These are phyloP conservation scores for Cercospora zeae-maydis DNA, from an alignment of 2,329 filamentous ascomycete genomes.

Conservation along the genomic window DNA sequence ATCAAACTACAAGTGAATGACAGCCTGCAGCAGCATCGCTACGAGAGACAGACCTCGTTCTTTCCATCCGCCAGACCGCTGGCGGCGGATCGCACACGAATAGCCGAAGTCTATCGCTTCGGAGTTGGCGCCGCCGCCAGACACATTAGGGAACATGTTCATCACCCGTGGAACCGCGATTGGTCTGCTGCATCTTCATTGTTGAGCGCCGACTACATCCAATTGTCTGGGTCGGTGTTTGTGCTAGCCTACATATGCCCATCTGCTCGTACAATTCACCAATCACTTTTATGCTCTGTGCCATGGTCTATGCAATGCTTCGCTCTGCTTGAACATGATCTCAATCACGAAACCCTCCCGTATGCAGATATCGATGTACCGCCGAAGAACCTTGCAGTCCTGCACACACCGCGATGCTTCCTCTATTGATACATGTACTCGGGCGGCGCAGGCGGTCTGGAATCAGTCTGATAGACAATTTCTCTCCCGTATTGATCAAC, in stretches of 20 bases:
- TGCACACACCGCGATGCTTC: not conserved
- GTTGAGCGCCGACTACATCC: not conserved
- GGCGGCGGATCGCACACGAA: slow-evolving; percentile 2
- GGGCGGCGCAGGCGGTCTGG: slow-evolving; percentile 23
- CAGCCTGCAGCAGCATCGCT: not conserved
- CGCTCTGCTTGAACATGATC: not conserved
- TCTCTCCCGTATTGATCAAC: slow-evolving; percentile 41
- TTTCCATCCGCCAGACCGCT: not conserved
- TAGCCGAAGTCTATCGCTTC: slow-evolving; percentile 4
- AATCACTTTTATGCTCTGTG: not conserved
- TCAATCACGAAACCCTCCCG: not conserved
- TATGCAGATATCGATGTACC: not conserved
- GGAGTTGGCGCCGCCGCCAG: slow-evolving; percentile 2
- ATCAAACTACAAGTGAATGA: not conserved
- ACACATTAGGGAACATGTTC: not conserved
- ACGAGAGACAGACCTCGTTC: not conserved
- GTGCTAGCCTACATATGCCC: not conserved
- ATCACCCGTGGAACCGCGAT: not conserved
- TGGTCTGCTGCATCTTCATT: not conserved
- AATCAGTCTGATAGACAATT: slow-evolving; percentile 28
- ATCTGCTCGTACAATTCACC: not conserved
- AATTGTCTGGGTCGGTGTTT: not conserved
- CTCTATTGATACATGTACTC: slow-evolving; percentile 30
- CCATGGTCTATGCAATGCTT: not conserved
- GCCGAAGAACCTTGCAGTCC: not conserved